Conservation (phyloP, 1,284 basidiomycete species). For the Ganoderma lingzhi region DNA sequence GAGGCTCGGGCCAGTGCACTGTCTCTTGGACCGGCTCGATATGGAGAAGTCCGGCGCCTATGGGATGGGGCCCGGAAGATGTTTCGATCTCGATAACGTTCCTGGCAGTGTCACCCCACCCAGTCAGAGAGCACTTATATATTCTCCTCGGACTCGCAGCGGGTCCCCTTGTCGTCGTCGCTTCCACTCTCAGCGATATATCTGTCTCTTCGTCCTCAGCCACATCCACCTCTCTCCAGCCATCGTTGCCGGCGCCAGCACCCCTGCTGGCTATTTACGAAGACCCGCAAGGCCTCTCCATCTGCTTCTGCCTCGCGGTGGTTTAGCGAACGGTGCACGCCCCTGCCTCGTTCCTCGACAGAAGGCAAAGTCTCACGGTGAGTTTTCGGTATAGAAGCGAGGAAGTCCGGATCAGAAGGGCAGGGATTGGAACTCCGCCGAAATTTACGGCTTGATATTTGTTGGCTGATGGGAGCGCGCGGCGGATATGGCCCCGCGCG, state of each 20-base stretch:
- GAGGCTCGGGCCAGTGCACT: constrained; percentile 7
- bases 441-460: constrained; percentile 2
- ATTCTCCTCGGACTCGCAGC: constrained; percentile 11
- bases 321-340: constrained; percentile 23
- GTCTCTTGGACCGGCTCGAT: constrained; percentile 15
- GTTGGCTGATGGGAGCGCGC: constrained; percentile 9
- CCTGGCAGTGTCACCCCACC: constrained; percentile 18
- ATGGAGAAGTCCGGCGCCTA: constrained; percentile 15
- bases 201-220: neutral
- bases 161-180: constrained; percentile 5
- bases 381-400: constrained; percentile 15
- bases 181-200: constrained; percentile 10
- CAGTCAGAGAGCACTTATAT: constrained; percentile 12
- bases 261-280: neutral
- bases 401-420: constrained; percentile 33
- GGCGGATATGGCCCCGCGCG: constrained; percentile 11
- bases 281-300: constrained; percentile 5
- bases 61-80: neutral
- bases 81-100: constrained; percentile 8
- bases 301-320: constrained; percentile 20
- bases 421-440: constrained; percentile 17
- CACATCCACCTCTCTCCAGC: neutral
- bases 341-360: constrained; percentile 19
- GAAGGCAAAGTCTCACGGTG: constrained; percentile 25
- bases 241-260: neutral